A percentile compares a stretch with the other conserved stretches of the same genome.
Conservation (phyloP, 805 yeast genomes). For the Nematodospora valgi region DNA sequence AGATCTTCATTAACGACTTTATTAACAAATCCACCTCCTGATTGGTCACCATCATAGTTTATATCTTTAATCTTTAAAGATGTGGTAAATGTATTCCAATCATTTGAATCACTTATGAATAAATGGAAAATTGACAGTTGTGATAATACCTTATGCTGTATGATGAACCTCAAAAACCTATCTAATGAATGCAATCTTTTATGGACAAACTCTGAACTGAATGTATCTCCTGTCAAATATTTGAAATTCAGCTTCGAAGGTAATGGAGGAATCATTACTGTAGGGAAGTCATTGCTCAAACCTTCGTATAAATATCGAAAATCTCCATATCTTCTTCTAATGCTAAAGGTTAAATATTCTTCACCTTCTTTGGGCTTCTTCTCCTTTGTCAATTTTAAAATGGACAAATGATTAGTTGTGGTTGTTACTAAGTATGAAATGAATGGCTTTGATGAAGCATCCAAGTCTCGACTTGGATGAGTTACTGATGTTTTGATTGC, state of each 20-base stretch:
- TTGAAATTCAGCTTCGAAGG: conserved; percentile 92
- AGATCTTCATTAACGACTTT: conserved; percentile 62
- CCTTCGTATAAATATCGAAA: conserved; percentile 76
- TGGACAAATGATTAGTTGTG: conserved; percentile 57
- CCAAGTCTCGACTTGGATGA: conserved; percentile 67
- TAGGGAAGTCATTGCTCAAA: conserved; percentile 74
- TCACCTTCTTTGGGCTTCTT: conserved; percentile 17
- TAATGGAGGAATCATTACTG: conserved; percentile 84
- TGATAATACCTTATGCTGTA: conserved; percentile 69
- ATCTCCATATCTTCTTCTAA: conserved; percentile 84
- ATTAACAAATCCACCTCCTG: conserved; percentile 24
- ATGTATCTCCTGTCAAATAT: conserved; percentile 90
- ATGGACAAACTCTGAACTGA: conserved; percentile 76
- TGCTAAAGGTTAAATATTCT: conserved; percentile 34
- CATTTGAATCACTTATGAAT: conserved; percentile 65
- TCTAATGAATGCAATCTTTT: conserved; percentile 79
- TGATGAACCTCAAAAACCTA: conserved; percentile 68
- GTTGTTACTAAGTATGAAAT: conserved; percentile 71
- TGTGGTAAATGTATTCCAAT: conserved; percentile 68
- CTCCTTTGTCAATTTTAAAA: conserved; percentile 30
- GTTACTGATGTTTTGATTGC: conserved; percentile 38
- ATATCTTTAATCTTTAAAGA: conserved; percentile 42
- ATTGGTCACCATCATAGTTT: conserved; percentile 15
- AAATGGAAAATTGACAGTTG: conserved; percentile 67
- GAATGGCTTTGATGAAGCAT: conserved; percentile 67